phyloP scores from a whole-genome alignment of 768 basidiomycete species.

The Floccularia luteovirens region DNA sequence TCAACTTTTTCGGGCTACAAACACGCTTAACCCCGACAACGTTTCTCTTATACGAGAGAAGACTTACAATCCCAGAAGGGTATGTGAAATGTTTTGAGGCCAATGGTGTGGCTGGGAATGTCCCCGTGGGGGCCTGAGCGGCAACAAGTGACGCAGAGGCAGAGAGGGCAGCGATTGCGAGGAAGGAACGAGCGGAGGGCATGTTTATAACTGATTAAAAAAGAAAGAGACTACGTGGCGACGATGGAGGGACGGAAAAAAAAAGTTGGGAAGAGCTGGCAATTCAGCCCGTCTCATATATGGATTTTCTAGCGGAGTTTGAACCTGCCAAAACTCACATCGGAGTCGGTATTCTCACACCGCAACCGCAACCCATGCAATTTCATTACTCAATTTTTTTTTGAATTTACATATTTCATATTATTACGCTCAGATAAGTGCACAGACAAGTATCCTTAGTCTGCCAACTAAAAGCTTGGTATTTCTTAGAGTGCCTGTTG shows the following conservation, averaged over 20 bases:
- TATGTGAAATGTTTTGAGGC: slow-evolving; percentile 37
- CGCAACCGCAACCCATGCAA: no score
- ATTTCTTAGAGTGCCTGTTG: no score
- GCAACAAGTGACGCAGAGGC: slow-evolving; percentile 8
- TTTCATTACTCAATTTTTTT: no score
- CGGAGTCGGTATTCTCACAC: no score
- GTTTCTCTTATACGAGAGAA: not conserved
- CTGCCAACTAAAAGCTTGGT: no score
- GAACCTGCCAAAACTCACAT: no score
- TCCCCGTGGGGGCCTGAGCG: slow-evolving; percentile 21
- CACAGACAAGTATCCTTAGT: no score
- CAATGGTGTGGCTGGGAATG: slow-evolving; percentile 38
- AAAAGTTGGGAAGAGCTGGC: not conserved
- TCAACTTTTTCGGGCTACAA: slow-evolving; percentile 29
- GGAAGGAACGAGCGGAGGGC: slow-evolving; percentile 20
- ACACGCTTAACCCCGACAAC: not conserved
- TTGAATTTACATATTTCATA: no score
- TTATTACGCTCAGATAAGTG: no score
- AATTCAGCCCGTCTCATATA: slow-evolving; percentile 1
- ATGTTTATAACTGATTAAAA: slow-evolving; percentile 9
- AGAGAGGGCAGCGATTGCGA: slow-evolving; percentile 17
- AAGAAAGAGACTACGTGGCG: not conserved
- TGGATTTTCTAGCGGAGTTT: no score
- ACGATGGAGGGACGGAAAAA: not conserved
- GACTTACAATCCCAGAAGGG: slow-evolving; percentile 33